A percentile compares a stretch with the other conserved stretches of the same genome.
phyloP scores from a whole-genome alignment of 2,329 filamentous ascomycete genomes.

The Phialophora chinensis region DNA sequence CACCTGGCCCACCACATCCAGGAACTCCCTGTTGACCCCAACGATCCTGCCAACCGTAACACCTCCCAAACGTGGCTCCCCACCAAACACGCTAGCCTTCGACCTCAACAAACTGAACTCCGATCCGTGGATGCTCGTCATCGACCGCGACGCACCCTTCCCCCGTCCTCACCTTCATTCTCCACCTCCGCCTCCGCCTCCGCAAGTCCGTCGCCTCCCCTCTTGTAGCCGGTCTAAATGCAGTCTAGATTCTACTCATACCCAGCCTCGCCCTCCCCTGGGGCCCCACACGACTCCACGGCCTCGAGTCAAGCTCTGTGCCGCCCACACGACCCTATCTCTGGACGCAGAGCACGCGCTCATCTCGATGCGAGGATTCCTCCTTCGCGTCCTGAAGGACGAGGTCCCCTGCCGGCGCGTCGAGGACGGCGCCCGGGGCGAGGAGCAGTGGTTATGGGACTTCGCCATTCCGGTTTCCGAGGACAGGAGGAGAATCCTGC shows the following conservation, averaged over 20 bases:
- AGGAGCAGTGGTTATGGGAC: conserved; percentile 36
- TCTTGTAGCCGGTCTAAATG: background rate
- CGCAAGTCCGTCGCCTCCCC: background rate
- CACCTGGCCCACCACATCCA: conserved; percentile 5
- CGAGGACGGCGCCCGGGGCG: conserved; percentile 18
- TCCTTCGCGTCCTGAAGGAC: conserved; percentile 28
- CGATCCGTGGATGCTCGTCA: conserved; percentile 19
- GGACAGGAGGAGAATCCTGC: background rate
- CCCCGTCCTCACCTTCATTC: background rate
- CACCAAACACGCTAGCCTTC: background rate
- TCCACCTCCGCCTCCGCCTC: background rate
- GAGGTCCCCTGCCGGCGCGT: conserved; percentile 24
- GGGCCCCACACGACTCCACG: background rate
- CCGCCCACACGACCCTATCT: conserved; percentile 33
- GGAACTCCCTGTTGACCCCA: background rate
- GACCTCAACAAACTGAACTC: background rate
- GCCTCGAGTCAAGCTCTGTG: conserved; percentile 30
- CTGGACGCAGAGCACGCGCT: conserved; percentile 34
- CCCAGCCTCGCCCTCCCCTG: background rate
- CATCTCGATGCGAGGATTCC: conserved; percentile 30
- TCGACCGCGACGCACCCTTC: background rate
- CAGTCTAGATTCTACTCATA: background rate
- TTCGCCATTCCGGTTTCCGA: conserved; percentile 5
- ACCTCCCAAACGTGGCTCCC: background rate
- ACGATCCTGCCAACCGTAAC: background rate